Conservation (phyloP, 331 rosid species). For the Saraca asoca region DNA sequence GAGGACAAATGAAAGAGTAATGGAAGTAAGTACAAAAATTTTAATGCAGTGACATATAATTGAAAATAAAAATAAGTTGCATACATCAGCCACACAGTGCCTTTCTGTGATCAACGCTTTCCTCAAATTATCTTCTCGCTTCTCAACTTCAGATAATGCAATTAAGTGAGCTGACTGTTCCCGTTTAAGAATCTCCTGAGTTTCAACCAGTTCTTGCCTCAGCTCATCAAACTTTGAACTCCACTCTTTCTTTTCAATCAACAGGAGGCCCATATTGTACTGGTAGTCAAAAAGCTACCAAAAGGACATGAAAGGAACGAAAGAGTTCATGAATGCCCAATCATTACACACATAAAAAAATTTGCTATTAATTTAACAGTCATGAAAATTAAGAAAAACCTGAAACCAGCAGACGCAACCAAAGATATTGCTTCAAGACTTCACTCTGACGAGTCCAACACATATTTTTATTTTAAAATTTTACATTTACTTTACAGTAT, state of each 20-base stretch:
- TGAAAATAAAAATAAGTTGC: constrained; percentile 34
- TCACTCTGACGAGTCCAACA: not conserved
- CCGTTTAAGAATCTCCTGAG: constrained; percentile 78
- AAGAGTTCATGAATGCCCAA: constrained; percentile 23
- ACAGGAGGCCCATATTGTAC: constrained; percentile 85
- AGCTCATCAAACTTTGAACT: constrained; percentile 56
- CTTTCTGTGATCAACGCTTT: constrained; percentile 63
- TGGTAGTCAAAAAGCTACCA: constrained; percentile 88
- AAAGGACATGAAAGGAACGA: constrained; percentile 25
- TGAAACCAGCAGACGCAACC: constrained; percentile 8
- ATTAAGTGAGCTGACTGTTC: constrained; percentile 76
- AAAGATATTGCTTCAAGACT: constrained; percentile 5
- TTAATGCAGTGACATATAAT: constrained; percentile 13
- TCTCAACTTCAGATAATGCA: constrained; percentile 69
- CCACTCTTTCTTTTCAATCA: constrained; percentile 86
- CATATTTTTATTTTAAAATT: not conserved
- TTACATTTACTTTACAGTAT: not conserved
- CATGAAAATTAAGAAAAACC: constrained; percentile 6
- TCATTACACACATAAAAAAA: constrained; percentile 19
- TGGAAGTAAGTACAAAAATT: constrained; percentile 17
- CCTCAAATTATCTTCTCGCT: constrained; percentile 71
- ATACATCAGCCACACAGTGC: constrained; percentile 71
- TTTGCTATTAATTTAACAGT: not conserved
- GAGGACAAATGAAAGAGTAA: not conserved
- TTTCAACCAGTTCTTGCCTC: constrained; percentile 66